Base-by-base conservation (phyloP, 768 basidiomycete genomes). In the Suillus bovinus region DNA sequence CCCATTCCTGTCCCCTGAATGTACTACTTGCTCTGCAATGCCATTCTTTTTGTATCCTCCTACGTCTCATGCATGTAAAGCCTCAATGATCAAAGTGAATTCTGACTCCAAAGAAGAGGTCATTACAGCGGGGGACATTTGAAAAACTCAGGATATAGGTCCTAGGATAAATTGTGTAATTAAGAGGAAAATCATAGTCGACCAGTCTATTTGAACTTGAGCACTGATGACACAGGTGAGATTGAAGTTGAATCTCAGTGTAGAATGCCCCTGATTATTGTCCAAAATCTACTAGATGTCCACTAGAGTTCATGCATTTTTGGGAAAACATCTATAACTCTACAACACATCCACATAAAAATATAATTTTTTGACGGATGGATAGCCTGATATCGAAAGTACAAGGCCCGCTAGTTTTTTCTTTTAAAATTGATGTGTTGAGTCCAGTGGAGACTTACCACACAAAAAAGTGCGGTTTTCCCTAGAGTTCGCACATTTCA, bases 121-220 rank as follows among this genome's bases (percentile, higher is more conserved):
- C 76, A 81, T 81, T 63, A 82, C 76, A 65, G 81, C 81, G 69
- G 84, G 85, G 66, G 86, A 86, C 84, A 84, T 86, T 61, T 64
- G 59, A 58, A 44, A 54, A 54, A 29, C 34, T 46, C 47, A 60
- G 66, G 63, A 69, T 52, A 64, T 39, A 20, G 38, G 38, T 29
- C 38, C 55, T 20, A 36, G 38, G 55, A 39, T 56, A 56, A 39
- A 39, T 39, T 56, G 55, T 20, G 55, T 38, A 38, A 56, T 56
- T 56, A 56, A 17, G 39, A 27, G 54, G 10, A 27, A 55, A 56
- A 27, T 56, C 24, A 36, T 56, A 56, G 55, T 38, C 55, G 38
- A 56, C 24, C 10, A 2, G 38, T 29, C 55, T 56, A 39, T 2
- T 39, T 39, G 55, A 56, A 39, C 36, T 56, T 56, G 55, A 39